Base-by-base conservation (phyloP, 768 basidiomycete genomes). In the Tremella yokohamensis region DNA sequence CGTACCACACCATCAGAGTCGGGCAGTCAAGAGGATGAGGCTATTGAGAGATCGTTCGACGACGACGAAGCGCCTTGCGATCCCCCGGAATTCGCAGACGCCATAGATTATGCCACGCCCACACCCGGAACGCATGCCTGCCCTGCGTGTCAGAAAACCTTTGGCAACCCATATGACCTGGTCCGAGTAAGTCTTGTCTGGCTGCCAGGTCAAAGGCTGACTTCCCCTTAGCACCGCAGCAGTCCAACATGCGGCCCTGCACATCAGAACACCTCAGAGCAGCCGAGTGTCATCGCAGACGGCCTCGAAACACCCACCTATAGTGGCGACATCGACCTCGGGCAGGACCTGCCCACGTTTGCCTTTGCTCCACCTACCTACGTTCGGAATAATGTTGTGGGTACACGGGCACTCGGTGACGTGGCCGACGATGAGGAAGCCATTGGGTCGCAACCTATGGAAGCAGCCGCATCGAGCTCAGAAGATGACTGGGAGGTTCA, bases 141-240 rank as follows among this genome's bases (percentile, higher is more conserved):
- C n/a, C 42, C n/a, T 45, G 42, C 22, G 4, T 45, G 42, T 45
- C n/a, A 22, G 42, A 45, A 45, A 45, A 15, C 42, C 22, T 45
- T 22, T 16, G n/a, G n/a, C 7, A 45, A 45, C 22, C 22, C 42
- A 6, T 45, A n/a, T 18, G n/a, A 45, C n/a, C 42, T 45, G 42
- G 15, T 45, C 42, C n/a, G 22, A n/a, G 42, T 45, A 22, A 6
- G 42, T 45, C 8, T 4, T 6, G 15, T 45, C 15, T 45, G 22
- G n/a, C 42, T 45, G 15, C 7, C n/a, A 45, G 15, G 42, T 45
- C 15, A 4, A 11, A 4, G 11, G 29, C 22, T 45, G 42, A 45
- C 15, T 6, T 18, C 6, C 42, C 15, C 42, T 11, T 22, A 45
- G 22, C n/a, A 45, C n/a, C n/a, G 42, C 7, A 45, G n/a, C 15